These are phyloP conservation scores for Colletotrichum agaves DNA, from an alignment of 2,329 filamentous ascomycete species.

Conservation along the genomic window DNA sequence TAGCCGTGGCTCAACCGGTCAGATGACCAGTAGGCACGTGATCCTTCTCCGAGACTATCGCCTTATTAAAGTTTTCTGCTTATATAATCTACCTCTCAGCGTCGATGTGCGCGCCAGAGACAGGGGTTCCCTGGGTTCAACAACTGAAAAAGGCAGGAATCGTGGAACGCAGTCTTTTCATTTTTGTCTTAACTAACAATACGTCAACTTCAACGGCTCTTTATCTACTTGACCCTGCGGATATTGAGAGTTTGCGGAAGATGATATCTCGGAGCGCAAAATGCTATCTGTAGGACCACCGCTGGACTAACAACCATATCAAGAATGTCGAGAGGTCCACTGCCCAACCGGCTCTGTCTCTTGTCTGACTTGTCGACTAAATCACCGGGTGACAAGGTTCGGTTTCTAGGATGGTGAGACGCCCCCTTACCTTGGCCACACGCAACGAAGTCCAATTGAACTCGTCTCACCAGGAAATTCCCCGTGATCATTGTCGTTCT, in stretches of 20 bases:
- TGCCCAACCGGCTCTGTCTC: constrained; percentile 73
- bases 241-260: neutral
- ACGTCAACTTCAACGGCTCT: neutral
- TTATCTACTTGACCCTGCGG: neutral
- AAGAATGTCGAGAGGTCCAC: constrained; percentile 67
- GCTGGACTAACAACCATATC: neutral
- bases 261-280: neutral
- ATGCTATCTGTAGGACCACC: neutral
- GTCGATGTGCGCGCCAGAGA: too few relatives aligned
- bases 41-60: constrained; percentile 10
- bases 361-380: constrained; percentile 67
- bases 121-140: too few relatives aligned
- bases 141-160: neutral
- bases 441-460: neutral
- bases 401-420: constrained; percentile 87
- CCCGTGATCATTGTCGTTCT: neutral
- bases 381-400: constrained; percentile 78
- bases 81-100: neutral
- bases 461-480: neutral
- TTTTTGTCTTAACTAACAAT: too few relatives aligned
- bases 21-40: constrained; percentile 30
- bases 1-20: constrained; percentile 29
- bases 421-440: constrained; percentile 6
- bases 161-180: neutral
- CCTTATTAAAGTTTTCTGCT: neutral